Conservation (phyloP, 495 filamentous ascomycete genomes). For the Hypoxylon rickii region DNA sequence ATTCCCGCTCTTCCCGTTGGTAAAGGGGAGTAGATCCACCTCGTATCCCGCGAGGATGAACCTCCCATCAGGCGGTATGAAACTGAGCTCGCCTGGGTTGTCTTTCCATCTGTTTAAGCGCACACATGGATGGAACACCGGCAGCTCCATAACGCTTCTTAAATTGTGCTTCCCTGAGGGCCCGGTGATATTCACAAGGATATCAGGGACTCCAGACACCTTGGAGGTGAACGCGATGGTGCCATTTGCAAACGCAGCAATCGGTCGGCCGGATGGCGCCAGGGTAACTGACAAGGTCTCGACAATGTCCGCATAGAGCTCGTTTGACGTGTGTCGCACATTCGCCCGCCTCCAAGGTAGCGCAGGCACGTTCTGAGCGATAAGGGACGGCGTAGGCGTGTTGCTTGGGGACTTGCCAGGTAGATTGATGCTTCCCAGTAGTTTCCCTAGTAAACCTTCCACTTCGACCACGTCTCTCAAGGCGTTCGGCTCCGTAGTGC, state of each 20-base stretch:
- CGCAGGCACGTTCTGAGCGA: conserved; percentile 50
- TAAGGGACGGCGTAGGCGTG: conserved; percentile 37
- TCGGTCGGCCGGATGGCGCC: conserved; percentile 83
- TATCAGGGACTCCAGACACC: conserved; percentile 90
- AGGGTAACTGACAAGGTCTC: conserved; percentile 86
- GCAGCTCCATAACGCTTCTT: conserved; percentile 75
- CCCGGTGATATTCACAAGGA: conserved; percentile 76
- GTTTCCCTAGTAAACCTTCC: conserved; percentile 83
- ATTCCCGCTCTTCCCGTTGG: conserved; percentile 44
- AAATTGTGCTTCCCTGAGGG: conserved; percentile 78
- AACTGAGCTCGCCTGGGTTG: conserved; percentile 85
- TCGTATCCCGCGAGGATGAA: conserved; percentile 95
- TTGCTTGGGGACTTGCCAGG: conserved; percentile 51
- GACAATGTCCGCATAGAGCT: conserved; percentile 95
- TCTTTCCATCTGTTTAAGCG: conserved; percentile 84
- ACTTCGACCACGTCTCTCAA: conserved; percentile 90
- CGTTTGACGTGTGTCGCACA: conserved; percentile 94
- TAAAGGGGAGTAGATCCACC: conserved; percentile 80
- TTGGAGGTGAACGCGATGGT: conserved; percentile 95
- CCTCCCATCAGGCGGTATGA: conserved; percentile 93
- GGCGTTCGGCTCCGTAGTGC: conserved; percentile 91
- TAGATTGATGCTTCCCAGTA: conserved; percentile 85
- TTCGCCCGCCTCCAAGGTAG: conserved; percentile 87
- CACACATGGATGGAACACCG: conserved; percentile 96
- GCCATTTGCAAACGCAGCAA: conserved; percentile 86